phyloP scores from a whole-genome alignment of 2,329 filamentous ascomycete genomes.

The Leptographium radiaticola region DNA sequence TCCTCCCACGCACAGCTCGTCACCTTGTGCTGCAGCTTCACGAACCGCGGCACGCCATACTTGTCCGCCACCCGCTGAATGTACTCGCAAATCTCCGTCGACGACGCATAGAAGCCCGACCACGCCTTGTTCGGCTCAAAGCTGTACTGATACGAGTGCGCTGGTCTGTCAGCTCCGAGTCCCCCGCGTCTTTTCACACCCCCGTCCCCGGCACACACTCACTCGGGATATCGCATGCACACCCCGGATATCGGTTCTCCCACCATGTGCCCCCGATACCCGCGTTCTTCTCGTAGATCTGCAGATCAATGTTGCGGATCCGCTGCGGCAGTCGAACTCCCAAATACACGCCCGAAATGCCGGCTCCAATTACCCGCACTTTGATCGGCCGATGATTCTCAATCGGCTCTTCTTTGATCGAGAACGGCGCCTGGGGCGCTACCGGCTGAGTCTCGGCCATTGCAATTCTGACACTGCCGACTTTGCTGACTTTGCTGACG shows the following conservation, averaged over 20 bases:
- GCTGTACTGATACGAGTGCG: background rate
- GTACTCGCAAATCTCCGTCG: background rate
- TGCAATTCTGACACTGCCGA: too few relatives aligned
- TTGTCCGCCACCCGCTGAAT: background rate
- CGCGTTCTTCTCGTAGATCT: background rate
- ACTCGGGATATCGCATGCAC: background rate
- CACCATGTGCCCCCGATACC: background rate
- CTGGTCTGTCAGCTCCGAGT: background rate
- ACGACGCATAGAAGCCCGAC: background rate
- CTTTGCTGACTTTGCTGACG: too few relatives aligned
- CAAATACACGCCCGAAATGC: background rate
- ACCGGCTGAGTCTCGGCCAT: too few relatives aligned
- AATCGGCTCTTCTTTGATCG: background rate
- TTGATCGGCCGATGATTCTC: background rate
- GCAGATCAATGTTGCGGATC: background rate
- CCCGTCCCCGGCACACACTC: too few relatives aligned
- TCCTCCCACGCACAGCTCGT: slow-evolving; percentile 25
- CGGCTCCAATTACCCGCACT: background rate
- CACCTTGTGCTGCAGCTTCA: slow-evolving; percentile 22
- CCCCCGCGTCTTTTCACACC: too few relatives aligned
- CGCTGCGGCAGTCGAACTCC: background rate
- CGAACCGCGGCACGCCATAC: background rate
- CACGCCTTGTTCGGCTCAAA: background rate
- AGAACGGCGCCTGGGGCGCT: background rate
- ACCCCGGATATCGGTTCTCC: background rate